Conservation (phyloP, 768 basidiomycete genomes). For the Tremella fuciformis region DNA sequence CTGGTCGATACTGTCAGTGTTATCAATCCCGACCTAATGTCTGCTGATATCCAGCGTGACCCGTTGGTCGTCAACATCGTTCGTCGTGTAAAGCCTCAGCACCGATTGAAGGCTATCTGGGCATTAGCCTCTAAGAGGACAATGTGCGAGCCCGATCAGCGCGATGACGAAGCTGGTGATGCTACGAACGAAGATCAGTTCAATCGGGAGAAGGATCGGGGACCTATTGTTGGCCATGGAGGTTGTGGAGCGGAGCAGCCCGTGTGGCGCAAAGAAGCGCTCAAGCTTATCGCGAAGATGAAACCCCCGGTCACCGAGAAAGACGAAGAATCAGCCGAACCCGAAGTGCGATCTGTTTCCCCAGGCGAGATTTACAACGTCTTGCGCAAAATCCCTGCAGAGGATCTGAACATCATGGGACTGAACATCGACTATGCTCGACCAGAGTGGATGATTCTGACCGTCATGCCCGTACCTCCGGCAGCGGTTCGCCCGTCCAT, state of each 20-base stretch:
- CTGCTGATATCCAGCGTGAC: conserved; percentile 33
- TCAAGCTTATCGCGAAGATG: conserved; percentile 91
- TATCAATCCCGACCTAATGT: background rate
- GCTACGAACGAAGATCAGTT: conserved; percentile 44
- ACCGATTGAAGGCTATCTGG: conserved; percentile 52
- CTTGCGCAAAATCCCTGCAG: conserved; percentile 91
- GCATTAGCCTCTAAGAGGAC: conserved; percentile 58
- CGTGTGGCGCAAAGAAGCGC: conserved; percentile 82
- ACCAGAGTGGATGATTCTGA: conserved; percentile 99
- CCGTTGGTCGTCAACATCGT: conserved; percentile 38
- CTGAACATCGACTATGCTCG: conserved; percentile 93
- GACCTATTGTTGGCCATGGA: conserved; percentile 66
- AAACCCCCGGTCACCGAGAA: conserved; percentile 85
- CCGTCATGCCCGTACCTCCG: conserved; percentile 94
- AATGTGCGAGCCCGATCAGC: conserved; percentile 81
- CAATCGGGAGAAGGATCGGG: conserved; percentile 63
- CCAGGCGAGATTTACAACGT: conserved; percentile 87
- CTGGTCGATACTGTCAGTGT: conserved; percentile 94
- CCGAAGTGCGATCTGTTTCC: conserved; percentile 60
- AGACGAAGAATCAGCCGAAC: conserved; percentile 61
- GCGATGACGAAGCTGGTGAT: conserved; percentile 71
- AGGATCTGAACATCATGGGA: conserved; percentile 82
- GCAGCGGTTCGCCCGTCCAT: conserved; percentile 98
- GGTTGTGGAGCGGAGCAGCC: conserved; percentile 95
- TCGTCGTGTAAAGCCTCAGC: conserved; percentile 46